Evolutionary conservation across 768 basidiomycete genomes (phyloP), one percentile per base, ranked within the genome.

Genomic region (Kwoniella europaea): DNA sequence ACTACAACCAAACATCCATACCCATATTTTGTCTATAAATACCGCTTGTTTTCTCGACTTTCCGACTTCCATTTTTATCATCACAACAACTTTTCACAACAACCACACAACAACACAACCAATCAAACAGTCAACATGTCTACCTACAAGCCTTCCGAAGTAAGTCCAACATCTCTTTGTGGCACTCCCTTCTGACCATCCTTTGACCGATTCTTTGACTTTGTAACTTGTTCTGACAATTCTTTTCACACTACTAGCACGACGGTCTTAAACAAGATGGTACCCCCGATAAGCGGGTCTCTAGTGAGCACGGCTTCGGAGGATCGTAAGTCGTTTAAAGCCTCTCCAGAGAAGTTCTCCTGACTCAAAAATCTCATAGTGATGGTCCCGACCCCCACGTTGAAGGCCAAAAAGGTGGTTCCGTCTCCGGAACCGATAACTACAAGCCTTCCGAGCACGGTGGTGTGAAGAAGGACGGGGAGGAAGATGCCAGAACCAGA

Each of bases 221-320:
- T 67, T n/a, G 53, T 18, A 55, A 18, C 42, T 62, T 10, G 41
- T 61, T 46, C 24, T 22, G 35, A 10, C 27, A 55, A 35, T 18
- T 4, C 42, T 15, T 43, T 10, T 42, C 29, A 59, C 27, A 24
- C 22, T 12, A 41, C 4, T 43, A 79, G 78, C 82, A 84, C 79
- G 84, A 76, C 57, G 83, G 83, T 42, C 68, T 82, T 56, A 82
- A 79, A 73, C 71, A 83, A 78, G 83, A 85, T 71, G 76, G 76
- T 55, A 77, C 74, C 35, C 84, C 84, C 24, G 85, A 85, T 79
- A 82, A 85, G 81, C 74, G 85, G 22, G 71, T 82, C n/a, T n/a
- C n/a, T n/a, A n/a, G n/a, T n/a, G 84, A 85, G 71, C 84, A 85
- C 80, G 85, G 84, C 71, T 82, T 83, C 73, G 81, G 81, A 57